These are phyloP conservation scores for Oidium heveae DNA, from an alignment of 2,329 filamentous ascomycete species.

Conservation along the genomic window DNA sequence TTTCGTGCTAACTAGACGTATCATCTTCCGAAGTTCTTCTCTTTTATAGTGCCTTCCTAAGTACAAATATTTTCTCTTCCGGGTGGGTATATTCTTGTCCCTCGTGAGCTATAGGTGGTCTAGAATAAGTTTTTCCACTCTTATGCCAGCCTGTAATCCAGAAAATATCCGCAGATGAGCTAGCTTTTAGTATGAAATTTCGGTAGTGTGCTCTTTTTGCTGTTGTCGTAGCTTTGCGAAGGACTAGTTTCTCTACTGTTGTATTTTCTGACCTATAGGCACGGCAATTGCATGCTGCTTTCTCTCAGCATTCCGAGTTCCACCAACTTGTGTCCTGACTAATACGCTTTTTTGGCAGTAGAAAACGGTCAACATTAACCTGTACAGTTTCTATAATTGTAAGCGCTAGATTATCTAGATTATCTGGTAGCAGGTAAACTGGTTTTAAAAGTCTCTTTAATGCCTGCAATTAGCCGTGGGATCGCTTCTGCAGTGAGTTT, in stretches of 20 bases:
- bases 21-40: not conserved
- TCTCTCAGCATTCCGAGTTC: not conserved
- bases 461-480: not conserved
- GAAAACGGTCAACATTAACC: not conserved
- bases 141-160: not conserved
- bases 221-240: not conserved
- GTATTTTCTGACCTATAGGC: not conserved
- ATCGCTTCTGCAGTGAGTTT: not conserved
- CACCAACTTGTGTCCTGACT: too few relatives aligned
- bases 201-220: not conserved
- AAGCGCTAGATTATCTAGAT: not conserved
- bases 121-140: not conserved
- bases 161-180: not conserved
- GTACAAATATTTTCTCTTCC: not conserved
- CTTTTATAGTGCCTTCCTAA: not conserved
- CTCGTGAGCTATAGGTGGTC: not conserved
- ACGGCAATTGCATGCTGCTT: not conserved
- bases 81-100: not conserved
- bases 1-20: not conserved
- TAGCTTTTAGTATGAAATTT: not conserved
- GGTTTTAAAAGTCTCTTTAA: not conserved
- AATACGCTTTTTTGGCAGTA: not conserved
- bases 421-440: not conserved
- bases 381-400: not conserved
- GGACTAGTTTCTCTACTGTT: not conserved